Percentiles rank a stretch among this genome's conserved stretches.
Evolutionary conservation across 805 yeast species (phyloP).

Genomic region (Candida berthetii): DNA sequence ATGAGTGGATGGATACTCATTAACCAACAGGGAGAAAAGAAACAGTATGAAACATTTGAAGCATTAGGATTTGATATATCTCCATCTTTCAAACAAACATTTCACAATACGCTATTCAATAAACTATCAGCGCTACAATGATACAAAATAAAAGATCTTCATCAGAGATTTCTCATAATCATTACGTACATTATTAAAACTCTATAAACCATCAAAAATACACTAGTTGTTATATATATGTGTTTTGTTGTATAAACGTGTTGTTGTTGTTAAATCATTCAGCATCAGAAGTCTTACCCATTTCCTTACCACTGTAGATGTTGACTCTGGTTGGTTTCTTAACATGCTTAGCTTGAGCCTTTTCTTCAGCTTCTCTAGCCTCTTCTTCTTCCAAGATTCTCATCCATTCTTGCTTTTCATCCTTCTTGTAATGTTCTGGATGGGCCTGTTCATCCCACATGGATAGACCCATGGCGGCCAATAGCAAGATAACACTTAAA

Average conservation of each 20-base stretch:
- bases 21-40: not conserved
- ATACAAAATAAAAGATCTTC: no score
- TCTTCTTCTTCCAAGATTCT: conserved; percentile 38
- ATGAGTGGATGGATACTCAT: conserved; percentile 9
- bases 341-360: conserved; percentile 12
- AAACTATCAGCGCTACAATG: not conserved
- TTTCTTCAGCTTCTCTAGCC: conserved; percentile 20
- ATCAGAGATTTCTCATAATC: no score
- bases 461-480: conserved; percentile 63
- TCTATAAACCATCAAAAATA: no score
- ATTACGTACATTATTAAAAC: no score
- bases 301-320: conserved; percentile 16
- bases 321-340: conserved; percentile 28
- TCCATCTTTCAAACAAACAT: conserved; percentile 1
- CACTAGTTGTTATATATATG: no score
- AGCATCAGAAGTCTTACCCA: no score
- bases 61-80: conserved; percentile 1
- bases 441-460: conserved; percentile 57
- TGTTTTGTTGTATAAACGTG: no score
- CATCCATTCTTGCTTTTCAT: conserved; percentile 39
- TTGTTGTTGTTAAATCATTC: no score
- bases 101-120: conserved; percentile 1
- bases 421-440: conserved; percentile 28
- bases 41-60: conserved; percentile 22
- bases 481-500: conserved; percentile 61